phyloP scores from a whole-genome alignment of 2,329 filamentous ascomycete genomes.

The Botrytis aclada region DNA sequence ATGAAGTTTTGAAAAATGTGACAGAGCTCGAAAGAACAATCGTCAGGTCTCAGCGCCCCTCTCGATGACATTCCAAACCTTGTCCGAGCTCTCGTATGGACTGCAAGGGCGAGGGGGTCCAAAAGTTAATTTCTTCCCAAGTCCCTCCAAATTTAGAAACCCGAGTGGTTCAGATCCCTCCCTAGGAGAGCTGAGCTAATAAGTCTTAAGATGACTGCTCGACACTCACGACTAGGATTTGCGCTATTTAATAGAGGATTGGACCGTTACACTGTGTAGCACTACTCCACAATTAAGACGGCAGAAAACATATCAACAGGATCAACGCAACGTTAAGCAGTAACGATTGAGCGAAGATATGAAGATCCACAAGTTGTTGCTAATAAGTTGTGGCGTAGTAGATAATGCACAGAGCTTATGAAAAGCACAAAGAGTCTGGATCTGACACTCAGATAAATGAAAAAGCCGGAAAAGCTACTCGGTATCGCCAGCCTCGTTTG shows the following conservation, averaged over 20 bases:
- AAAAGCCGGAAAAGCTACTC: neutral
- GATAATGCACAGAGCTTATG: neutral
- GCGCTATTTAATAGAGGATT: conserved; percentile 2
- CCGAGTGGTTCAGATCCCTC: neutral
- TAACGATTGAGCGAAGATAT: neutral
- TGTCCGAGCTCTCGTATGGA: neutral
- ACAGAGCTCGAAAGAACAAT: neutral
- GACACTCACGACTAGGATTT: neutral
- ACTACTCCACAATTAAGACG: neutral
- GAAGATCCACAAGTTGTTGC: neutral
- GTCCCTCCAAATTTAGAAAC: neutral
- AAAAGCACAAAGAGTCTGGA: conserved; percentile 1
- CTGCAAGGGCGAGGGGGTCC: neutral
- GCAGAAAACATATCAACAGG: neutral
- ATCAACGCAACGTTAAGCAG: neutral
- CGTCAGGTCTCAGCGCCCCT: neutral
- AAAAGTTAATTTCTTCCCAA: neutral
- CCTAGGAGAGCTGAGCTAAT: neutral
- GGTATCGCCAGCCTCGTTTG: conserved; percentile 9
- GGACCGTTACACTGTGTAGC: neutral
- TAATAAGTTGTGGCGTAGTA: neutral
- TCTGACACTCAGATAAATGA: neutral
- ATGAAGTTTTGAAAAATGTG: neutral
- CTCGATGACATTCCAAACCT: neutral
- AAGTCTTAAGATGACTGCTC: neutral